phyloP scores from a whole-genome alignment of 148 eudicot species.

The Camellia japonica region DNA sequence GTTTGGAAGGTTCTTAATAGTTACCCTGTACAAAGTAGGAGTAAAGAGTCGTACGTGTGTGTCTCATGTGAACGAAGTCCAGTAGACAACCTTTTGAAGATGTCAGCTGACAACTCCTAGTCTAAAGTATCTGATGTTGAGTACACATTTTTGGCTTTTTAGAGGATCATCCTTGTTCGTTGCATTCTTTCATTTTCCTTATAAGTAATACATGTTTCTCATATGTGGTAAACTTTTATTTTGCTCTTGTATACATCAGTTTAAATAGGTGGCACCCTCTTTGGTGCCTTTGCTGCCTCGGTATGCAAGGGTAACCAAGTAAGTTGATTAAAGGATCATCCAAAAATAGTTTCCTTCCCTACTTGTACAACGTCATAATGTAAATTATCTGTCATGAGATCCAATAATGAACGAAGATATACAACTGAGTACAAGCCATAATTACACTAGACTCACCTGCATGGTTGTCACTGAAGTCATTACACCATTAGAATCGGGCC shows the following conservation, averaged over 20 bases:
- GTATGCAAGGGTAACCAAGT: not conserved
- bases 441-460: slow-evolving; percentile 42
- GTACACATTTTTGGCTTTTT: not conserved
- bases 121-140: not conserved
- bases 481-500: slow-evolving; percentile 67
- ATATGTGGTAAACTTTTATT: not conserved
- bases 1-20: not conserved
- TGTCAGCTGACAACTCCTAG: not conserved
- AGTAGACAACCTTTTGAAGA: not conserved
- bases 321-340: not conserved
- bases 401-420: not conserved
- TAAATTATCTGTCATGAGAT: not conserved
- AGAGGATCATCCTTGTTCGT: not conserved
- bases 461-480: slow-evolving; percentile 74
- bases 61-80: not conserved
- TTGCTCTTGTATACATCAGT: not conserved
- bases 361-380: not conserved
- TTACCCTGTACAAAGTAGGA: not conserved
- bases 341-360: not conserved
- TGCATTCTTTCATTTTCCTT: not conserved
- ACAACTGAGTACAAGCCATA: slow-evolving; percentile 3
- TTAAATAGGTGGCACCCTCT: not conserved
- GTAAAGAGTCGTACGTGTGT: not conserved
- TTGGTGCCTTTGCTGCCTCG: not conserved
- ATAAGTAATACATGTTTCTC: not conserved